Evolutionary conservation across 345 rosid species (phyloP).

Genomic region (Alliaria petiolata): DNA sequence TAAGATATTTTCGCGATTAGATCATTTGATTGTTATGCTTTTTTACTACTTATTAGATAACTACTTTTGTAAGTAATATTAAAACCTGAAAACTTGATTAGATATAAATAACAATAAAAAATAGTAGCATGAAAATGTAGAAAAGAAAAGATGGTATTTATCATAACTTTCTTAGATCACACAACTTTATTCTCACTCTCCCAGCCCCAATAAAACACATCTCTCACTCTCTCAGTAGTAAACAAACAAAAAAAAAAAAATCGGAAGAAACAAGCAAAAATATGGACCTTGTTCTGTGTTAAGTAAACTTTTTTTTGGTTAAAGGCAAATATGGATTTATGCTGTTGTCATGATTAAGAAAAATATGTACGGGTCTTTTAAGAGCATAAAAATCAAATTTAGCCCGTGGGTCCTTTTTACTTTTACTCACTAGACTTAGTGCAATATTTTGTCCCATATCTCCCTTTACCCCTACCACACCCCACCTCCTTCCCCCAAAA

Average conservation of each 20-base stretch:
- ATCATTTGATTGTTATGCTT: no score
- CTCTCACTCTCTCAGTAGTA: not conserved
- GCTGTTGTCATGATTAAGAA: constrained; percentile 20
- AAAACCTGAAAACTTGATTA: not conserved
- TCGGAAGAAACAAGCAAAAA: not conserved
- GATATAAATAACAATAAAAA: not conserved
- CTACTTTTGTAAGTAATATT: not conserved
- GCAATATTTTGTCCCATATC: constrained; percentile 30
- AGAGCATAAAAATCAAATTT: constrained; percentile 22
- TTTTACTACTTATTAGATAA: no score
- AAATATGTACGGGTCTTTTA: constrained; percentile 24
- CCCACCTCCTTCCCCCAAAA: constrained; percentile 11
- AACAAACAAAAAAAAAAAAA: not conserved
- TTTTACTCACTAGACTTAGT: constrained; percentile 22
- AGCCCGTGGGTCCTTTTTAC: constrained; percentile 14
- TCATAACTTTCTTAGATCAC: not conserved
- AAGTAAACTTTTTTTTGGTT: not conserved
- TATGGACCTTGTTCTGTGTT: not conserved
- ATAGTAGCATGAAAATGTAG: not conserved
- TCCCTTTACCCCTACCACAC: constrained; percentile 18
- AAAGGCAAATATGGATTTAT: constrained; percentile 16
- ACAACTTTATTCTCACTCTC: not conserved
- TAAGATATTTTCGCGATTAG: no score
- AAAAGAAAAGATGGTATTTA: no score
- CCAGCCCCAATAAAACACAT: not conserved